Evolutionary conservation across 164 flowering plant species (phyloP).

Genomic region (Berberis vulgaris): DNA sequence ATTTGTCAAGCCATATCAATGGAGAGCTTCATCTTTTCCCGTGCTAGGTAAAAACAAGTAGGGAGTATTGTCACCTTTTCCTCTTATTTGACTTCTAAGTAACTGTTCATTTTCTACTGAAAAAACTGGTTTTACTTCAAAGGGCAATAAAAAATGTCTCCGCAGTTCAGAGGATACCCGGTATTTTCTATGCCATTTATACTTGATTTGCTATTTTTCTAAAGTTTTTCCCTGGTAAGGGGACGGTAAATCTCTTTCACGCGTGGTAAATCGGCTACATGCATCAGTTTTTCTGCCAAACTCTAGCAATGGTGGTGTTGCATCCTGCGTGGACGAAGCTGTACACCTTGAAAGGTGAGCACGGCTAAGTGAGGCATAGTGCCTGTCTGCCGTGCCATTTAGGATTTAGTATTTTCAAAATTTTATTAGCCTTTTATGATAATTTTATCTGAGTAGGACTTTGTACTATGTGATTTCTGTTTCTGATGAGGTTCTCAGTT

Average conservation of each 20-base stretch:
- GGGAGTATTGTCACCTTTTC: constrained; percentile 59
- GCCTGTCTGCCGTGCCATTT: constrained; percentile 98
- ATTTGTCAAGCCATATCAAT: constrained; percentile 34
- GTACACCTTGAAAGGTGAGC: constrained; percentile 90
- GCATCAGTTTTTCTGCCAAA: constrained; percentile 51
- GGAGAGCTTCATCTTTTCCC: constrained; percentile 39
- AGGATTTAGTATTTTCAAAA: constrained; percentile 28
- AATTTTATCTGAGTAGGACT: neutral
- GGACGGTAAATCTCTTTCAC: constrained; percentile 41
- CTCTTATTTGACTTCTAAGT: constrained; percentile 32
- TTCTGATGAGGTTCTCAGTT: neutral
- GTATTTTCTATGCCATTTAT: constrained; percentile 37
- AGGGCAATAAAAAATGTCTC: constrained; percentile 52
- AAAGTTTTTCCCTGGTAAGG: constrained; percentile 47
- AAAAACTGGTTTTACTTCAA: constrained; percentile 39
- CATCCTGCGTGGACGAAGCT: constrained; percentile 60
- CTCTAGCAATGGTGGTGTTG: constrained; percentile 80
- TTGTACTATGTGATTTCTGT: neutral
- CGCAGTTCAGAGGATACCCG: constrained; percentile 61
- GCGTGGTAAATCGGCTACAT: constrained; percentile 55
- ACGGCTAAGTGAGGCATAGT: constrained; percentile 91
- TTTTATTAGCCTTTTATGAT: neutral
- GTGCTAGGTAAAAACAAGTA: constrained; percentile 46
- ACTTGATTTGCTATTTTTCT: constrained; percentile 17
- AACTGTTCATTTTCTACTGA: constrained; percentile 40